Percentiles rank a stretch among this genome's conserved stretches.
phyloP scores from a whole-genome alignment of 1,139 yeast genomes.

The Yamadazyma diospyri region DNA sequence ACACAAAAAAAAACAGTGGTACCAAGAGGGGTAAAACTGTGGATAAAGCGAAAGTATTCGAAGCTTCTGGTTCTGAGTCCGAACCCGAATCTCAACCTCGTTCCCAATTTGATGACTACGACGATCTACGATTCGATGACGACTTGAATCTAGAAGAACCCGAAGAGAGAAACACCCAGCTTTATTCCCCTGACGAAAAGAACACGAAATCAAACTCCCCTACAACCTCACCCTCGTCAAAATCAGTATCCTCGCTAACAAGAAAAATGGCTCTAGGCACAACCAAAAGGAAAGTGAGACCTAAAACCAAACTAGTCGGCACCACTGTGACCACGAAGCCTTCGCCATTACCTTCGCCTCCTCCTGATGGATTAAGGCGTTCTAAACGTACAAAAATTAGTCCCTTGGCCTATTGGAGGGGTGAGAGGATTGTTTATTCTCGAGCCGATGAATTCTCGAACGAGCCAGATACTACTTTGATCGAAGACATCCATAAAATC shows the following conservation, averaged over 20 bases:
- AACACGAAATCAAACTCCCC: conserved; percentile 5
- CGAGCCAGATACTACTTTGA: conserved; percentile 35
- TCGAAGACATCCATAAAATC: conserved; percentile 30
- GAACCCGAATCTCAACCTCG: not conserved
- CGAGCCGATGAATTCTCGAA: conserved; percentile 39
- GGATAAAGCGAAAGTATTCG: not conserved
- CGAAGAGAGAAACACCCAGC: not conserved
- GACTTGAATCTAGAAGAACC: conserved; percentile 3
- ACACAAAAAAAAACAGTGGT: not conserved
- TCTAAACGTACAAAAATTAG: conserved; percentile 66
- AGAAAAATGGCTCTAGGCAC: conserved; percentile 43
- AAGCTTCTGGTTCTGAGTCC: not conserved
- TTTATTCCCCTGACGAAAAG: not conserved
- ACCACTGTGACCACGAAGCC: conserved; percentile 16
- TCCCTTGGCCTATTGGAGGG: conserved; percentile 84
- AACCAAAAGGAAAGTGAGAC: conserved; percentile 9
- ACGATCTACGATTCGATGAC: conserved; percentile 11
- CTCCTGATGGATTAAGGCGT: conserved; percentile 43
- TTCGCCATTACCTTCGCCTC: conserved; percentile 43
- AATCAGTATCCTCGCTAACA: conserved; percentile 24
- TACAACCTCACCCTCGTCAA: not conserved
- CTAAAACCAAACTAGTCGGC: not conserved
- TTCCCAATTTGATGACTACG: conserved; percentile 4
- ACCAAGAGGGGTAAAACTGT: not conserved
- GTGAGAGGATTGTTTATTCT: conserved; percentile 70